A percentile compares a stretch with the other conserved stretches of the same genome.
phyloP scores from a whole-genome alignment of 2,329 filamentous ascomycete species.

The Trichophaea hybrida region DNA sequence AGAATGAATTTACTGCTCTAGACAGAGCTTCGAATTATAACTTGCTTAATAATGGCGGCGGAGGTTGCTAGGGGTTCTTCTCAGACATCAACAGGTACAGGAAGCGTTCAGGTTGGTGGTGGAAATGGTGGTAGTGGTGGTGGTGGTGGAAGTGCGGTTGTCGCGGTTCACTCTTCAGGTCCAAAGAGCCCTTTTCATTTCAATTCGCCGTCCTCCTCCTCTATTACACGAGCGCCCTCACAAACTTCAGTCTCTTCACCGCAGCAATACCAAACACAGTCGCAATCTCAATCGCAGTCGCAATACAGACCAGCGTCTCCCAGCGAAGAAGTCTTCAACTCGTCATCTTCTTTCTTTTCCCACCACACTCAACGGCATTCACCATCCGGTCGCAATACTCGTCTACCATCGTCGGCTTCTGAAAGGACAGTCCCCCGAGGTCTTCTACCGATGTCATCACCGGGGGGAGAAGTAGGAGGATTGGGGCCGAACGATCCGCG shows the following conservation, averaged over 20 bases:
- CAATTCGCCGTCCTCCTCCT: slow-evolving; percentile 24
- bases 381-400: neutral
- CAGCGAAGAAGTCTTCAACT: slow-evolving; percentile 16
- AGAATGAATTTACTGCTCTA: neutral
- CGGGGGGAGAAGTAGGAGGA: neutral
- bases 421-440: slow-evolving; percentile 21
- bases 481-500: slow-evolving; percentile 22
- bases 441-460: slow-evolving; percentile 27
- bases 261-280: slow-evolving; percentile 28
- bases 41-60: slow-evolving; percentile 12
- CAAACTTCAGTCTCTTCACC: neutral
- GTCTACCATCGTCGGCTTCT: neutral
- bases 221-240: slow-evolving; percentile 21
- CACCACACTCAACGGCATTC: slow-evolving; percentile 19
- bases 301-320: slow-evolving; percentile 16
- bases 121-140: slow-evolving; percentile 5
- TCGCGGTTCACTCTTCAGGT: slow-evolving; percentile 21
- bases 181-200: slow-evolving; percentile 22
- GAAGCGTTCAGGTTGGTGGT: neutral
- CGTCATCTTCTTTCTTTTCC: slow-evolving; percentile 16
- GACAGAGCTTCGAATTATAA: neutral
- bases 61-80: slow-evolving; percentile 24
- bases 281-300: slow-evolving; percentile 20
- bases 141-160: slow-evolving; percentile 13
- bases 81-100: slow-evolving; percentile 17